Conservation (phyloP, 2,329 filamentous ascomycete genomes). For the Coleophoma cylindrospora region DNA sequence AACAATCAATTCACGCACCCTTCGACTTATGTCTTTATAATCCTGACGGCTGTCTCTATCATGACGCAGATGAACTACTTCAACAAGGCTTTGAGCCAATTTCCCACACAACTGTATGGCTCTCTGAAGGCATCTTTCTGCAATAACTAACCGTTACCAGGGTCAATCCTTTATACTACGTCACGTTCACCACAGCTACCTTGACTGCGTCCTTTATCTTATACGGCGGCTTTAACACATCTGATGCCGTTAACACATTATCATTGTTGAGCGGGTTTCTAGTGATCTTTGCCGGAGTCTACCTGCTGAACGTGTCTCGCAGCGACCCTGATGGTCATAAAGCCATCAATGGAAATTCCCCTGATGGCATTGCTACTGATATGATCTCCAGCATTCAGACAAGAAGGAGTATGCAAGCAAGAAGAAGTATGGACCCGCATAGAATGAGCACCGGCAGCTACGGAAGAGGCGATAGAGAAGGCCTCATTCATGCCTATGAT, state of each 20-base stretch:
- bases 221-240: slow-evolving; percentile 94
- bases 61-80: slow-evolving; percentile 99
- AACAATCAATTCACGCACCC: slow-evolving; percentile 95
- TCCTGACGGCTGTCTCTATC: slow-evolving; percentile 89
- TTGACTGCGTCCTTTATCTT: slow-evolving; percentile 93
- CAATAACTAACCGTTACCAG: slow-evolving; percentile 30
- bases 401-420: slow-evolving; percentile 85
- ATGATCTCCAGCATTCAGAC: slow-evolving; percentile 86
- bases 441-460: slow-evolving; percentile 60
- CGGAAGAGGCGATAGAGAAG: slow-evolving; percentile 62
- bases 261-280: slow-evolving; percentile 91
- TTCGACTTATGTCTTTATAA: slow-evolving; percentile 96
- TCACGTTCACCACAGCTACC: slow-evolving; percentile 93
- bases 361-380: slow-evolving; percentile 84
- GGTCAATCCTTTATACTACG: slow-evolving; percentile 82
- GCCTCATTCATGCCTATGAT: slow-evolving; percentile 85
- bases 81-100: slow-evolving; percentile 96
- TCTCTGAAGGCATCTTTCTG: neutral
- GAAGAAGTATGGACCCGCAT: slow-evolving; percentile 62
- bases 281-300: slow-evolving; percentile 91
- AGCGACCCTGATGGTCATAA: slow-evolving; percentile 78
- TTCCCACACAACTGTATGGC: slow-evolving; percentile 92
- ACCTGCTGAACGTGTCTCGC: slow-evolving; percentile 92
- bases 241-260: slow-evolving; percentile 84
- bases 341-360: slow-evolving; percentile 53